Percentiles rank a stretch among this genome's conserved stretches.
Conservation (phyloP, 2,329 filamentous ascomycete species). For the Sarocladium strictum region DNA sequence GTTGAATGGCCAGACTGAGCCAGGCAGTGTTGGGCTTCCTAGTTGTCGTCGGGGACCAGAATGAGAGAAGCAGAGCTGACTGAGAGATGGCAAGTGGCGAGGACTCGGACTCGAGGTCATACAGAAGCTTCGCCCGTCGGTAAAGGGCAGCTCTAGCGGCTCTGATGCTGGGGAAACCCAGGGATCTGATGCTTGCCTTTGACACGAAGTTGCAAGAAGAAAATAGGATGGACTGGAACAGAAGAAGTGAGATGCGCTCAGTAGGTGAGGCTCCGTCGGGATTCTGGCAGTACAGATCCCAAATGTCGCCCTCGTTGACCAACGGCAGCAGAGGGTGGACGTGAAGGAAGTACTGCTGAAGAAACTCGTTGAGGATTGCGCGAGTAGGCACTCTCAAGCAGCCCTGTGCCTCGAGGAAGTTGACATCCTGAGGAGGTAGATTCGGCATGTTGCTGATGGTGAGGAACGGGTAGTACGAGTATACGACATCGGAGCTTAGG, state of each 20-base stretch:
- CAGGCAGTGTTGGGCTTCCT: constrained; percentile 40
- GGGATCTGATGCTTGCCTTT: constrained; percentile 29
- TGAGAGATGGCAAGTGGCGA: constrained; percentile 35
- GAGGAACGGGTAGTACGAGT: constrained; percentile 38
- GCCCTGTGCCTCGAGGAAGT: constrained; percentile 39
- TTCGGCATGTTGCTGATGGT: constrained; percentile 26
- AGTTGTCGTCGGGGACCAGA: constrained; percentile 31
- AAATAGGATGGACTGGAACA: constrained; percentile 40
- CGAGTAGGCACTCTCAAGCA: constrained; percentile 38
- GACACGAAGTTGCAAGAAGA: constrained; percentile 37
- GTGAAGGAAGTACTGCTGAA: constrained; percentile 41
- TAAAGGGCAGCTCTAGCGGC: constrained; percentile 39
- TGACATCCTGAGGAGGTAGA: constrained; percentile 39
- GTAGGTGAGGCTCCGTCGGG: constrained; percentile 11
- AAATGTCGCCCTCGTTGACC: constrained; percentile 35
- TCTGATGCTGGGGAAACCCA: constrained; percentile 37
- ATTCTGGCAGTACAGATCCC: constrained; percentile 16
- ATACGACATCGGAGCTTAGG: constrained; percentile 29
- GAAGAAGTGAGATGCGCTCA: constrained; percentile 34
- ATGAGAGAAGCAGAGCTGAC: constrained; percentile 36
- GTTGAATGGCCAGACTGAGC: constrained; percentile 43
- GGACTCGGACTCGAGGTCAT: constrained; percentile 38
- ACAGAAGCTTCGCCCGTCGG: constrained; percentile 30
- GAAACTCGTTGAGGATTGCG: constrained; percentile 38
- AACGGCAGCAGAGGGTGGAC: constrained; percentile 39